phyloP scores from a whole-genome alignment of 2,329 filamentous ascomycete species.

The Chrysoporthe deuterocubensis region DNA sequence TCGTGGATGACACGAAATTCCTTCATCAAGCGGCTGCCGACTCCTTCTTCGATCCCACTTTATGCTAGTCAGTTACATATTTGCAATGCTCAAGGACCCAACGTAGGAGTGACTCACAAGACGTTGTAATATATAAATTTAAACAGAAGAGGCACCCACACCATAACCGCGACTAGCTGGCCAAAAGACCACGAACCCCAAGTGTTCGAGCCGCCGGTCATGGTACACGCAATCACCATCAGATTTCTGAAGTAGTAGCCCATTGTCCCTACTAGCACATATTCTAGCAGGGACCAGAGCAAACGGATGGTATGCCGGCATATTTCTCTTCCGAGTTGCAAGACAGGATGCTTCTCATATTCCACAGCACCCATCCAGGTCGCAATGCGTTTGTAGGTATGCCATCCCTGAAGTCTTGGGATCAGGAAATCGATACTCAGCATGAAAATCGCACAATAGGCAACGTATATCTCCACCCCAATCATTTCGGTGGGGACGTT shows the following conservation, averaged over 20 bases:
- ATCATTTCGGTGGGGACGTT: background rate
- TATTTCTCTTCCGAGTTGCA: background rate
- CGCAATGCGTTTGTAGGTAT: background rate
- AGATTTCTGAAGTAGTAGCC: constrained; percentile 5
- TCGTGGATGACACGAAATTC: background rate
- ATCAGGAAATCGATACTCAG: constrained; percentile 10
- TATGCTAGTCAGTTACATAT: background rate
- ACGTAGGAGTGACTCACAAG: background rate
- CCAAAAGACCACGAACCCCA: constrained; percentile 20
- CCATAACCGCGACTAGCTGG: constrained; percentile 18
- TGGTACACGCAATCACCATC: background rate
- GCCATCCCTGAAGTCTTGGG: background rate
- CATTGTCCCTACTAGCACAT: background rate
- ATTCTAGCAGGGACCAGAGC: constrained; percentile 8
- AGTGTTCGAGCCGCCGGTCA: constrained; percentile 6
- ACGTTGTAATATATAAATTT: constrained; percentile 17
- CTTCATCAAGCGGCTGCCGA: background rate
- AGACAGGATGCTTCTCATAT: background rate
- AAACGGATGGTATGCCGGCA: background rate
- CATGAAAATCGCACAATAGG: background rate
- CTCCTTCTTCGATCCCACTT: constrained; percentile 6
- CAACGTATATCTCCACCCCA: background rate
- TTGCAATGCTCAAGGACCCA: background rate
- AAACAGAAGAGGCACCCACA: constrained; percentile 16
- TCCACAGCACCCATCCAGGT: background rate